These are phyloP conservation scores for Senna siamea DNA, from an alignment of 306 rosid genomes.

Conservation along the genomic window DNA sequence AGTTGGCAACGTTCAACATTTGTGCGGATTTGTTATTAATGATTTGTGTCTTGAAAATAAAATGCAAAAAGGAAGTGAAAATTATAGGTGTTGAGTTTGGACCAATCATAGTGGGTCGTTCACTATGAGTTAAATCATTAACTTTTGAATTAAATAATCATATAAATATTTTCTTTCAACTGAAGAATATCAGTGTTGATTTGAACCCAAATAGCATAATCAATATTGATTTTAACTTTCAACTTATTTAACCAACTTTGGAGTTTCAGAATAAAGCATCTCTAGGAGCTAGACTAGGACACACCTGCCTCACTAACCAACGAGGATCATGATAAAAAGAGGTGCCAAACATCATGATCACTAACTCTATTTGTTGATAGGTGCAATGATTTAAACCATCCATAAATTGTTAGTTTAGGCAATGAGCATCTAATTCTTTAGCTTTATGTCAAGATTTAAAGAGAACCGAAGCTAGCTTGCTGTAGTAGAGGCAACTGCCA, in stretches of 20 bases:
- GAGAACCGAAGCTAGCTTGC: slow-evolving; percentile 39
- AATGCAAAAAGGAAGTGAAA: too few species aligned
- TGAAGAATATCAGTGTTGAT: too few species aligned
- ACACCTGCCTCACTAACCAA: slow-evolving; percentile 25
- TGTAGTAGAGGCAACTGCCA: slow-evolving; percentile 31
- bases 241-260: neutral
- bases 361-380: slow-evolving; percentile 24
- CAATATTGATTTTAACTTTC: neutral
- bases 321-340: slow-evolving; percentile 11
- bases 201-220: too few species aligned
- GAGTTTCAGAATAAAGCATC: neutral
- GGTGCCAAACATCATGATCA: neutral
- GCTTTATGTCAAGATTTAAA: slow-evolving; percentile 42
- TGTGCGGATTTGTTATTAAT: too few species aligned
- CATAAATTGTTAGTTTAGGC: slow-evolving; percentile 30
- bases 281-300: neutral
- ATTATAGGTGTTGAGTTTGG: too few species aligned
- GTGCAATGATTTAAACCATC: slow-evolving; percentile 20
- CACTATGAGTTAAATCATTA: too few species aligned
- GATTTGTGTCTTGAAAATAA: too few species aligned
- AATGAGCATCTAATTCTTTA: slow-evolving; percentile 42
- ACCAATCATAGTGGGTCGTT: too few species aligned
- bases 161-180: too few species aligned
- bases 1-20: too few species aligned
- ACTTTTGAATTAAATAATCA: too few species aligned